phyloP scores from a whole-genome alignment of 768 basidiomycete species.

The Xerocomellus amylosporus region DNA sequence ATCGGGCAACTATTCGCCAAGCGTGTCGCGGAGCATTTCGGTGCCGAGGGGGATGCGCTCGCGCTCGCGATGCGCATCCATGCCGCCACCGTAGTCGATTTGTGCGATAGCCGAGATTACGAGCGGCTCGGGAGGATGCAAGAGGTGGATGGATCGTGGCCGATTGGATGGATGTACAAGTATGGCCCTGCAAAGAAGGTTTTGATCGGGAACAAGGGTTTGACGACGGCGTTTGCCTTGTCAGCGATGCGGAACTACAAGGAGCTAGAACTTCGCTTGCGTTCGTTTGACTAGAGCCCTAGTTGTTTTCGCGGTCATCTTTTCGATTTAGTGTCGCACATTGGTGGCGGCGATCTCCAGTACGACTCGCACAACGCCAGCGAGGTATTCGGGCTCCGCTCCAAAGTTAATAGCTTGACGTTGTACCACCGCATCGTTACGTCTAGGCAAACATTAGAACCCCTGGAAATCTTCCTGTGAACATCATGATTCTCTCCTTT shows the following conservation, averaged over 20 bases:
- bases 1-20: constrained; percentile 14
- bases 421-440: too few species aligned
- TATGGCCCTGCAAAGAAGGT: not conserved
- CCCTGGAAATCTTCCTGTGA: not conserved
- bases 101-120: constrained; percentile 15
- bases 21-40: constrained; percentile 17
- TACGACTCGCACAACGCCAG: too few species aligned
- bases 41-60: constrained; percentile 18
- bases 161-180: constrained; percentile 21
- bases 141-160: constrained; percentile 22
- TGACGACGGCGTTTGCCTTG: constrained; percentile 23
- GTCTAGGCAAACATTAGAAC: too few species aligned
- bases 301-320: not conserved
- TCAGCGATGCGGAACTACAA: constrained; percentile 15
- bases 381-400: too few species aligned
- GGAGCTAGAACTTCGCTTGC: constrained; percentile 11
- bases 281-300: constrained; percentile 12
- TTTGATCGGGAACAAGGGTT: constrained; percentile 16
- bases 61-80: constrained; percentile 19
- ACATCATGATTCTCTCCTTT: not conserved
- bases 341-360: too few species aligned
- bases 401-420: too few species aligned
- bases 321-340: too few species aligned
- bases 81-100: constrained; percentile 7
- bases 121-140: constrained; percentile 20